Conservation (phyloP, 1,284 basidiomycete species). For the Pseudomicrostroma phylloplanum region DNA sequence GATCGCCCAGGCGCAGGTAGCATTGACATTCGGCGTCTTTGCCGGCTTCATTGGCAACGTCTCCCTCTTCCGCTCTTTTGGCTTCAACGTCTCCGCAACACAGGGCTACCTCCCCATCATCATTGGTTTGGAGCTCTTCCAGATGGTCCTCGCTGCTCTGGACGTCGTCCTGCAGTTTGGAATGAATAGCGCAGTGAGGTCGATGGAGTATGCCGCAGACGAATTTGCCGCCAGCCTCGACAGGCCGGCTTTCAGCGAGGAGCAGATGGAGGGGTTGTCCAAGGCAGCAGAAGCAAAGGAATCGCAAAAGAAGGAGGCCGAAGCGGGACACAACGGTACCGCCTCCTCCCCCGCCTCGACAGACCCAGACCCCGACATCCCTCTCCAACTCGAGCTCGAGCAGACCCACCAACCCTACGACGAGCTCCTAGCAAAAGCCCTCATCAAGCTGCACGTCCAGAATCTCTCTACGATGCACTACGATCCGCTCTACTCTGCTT, state of each 20-base stretch:
- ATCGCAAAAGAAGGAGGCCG: constrained; percentile 4
- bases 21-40: constrained; percentile 79
- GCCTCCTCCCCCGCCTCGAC: not conserved
- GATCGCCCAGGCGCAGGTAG: constrained; percentile 78
- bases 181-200: constrained; percentile 36
- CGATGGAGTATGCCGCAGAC: constrained; percentile 47
- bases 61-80: constrained; percentile 74
- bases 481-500: constrained; percentile 46
- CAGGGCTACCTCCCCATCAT: constrained; percentile 39
- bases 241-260: not conserved
- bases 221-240: constrained; percentile 7
- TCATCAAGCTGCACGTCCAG: constrained; percentile 47
- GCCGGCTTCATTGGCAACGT: constrained; percentile 79
- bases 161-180: constrained; percentile 41
- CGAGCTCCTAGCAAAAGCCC: constrained; percentile 35
- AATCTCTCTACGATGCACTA: constrained; percentile 49
- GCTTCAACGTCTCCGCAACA: constrained; percentile 57
- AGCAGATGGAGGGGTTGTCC: constrained; percentile 4
- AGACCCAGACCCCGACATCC: not conserved
- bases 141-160: constrained; percentile 41
- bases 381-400: constrained; percentile 7
- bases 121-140: constrained; percentile 47
- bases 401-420: constrained; percentile 28
- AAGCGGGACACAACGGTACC: constrained; percentile 13
- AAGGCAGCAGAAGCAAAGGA: not conserved